These are phyloP conservation scores for Fusarium sp. DNA, from an alignment of 2,329 filamentous ascomycete genomes.

Conservation along the genomic window DNA sequence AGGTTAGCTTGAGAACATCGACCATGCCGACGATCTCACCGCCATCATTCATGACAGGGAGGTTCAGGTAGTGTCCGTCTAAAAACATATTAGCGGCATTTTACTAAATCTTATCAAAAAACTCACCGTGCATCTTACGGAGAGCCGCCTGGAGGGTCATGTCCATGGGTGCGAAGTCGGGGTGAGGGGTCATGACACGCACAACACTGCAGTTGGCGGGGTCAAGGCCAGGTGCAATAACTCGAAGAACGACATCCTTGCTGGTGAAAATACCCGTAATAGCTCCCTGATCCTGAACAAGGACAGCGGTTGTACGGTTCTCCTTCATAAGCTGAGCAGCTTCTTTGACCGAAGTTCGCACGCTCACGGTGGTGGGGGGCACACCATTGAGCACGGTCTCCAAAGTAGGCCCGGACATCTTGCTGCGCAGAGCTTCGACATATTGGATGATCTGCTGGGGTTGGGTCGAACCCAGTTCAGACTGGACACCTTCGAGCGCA, in stretches of 20 bases:
- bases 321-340: slow-evolving; percentile 98
- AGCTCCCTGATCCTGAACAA: slow-evolving; percentile 95
- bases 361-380: slow-evolving; percentile 93
- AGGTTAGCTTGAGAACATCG: slow-evolving; percentile 97
- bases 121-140: slow-evolving; percentile 97
- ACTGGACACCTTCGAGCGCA: slow-evolving; percentile 96
- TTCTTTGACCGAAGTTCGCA: slow-evolving; percentile 95
- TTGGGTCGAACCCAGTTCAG: slow-evolving; percentile 93
- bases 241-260: slow-evolving; percentile 97
- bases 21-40: slow-evolving; percentile 99
- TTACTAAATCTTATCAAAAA: not conserved
- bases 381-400: slow-evolving; percentile 93
- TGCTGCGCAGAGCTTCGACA: slow-evolving; percentile 91
- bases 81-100: slow-evolving; percentile 33
- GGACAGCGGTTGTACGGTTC: slow-evolving; percentile 95
- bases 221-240: slow-evolving; percentile 96
- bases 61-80: slow-evolving; percentile 98
- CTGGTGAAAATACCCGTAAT: slow-evolving; percentile 99
- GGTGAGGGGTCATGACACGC: slow-evolving; percentile 98
- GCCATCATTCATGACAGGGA: slow-evolving; percentile 97
- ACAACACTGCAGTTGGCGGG: slow-evolving; percentile 96
- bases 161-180: slow-evolving; percentile 97
- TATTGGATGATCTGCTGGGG: slow-evolving; percentile 99
- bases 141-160: slow-evolving; percentile 99
- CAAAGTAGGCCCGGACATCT: slow-evolving; percentile 98